Conservation (phyloP, 495 filamentous ascomycete genomes). For the Penicillium silybi region DNA sequence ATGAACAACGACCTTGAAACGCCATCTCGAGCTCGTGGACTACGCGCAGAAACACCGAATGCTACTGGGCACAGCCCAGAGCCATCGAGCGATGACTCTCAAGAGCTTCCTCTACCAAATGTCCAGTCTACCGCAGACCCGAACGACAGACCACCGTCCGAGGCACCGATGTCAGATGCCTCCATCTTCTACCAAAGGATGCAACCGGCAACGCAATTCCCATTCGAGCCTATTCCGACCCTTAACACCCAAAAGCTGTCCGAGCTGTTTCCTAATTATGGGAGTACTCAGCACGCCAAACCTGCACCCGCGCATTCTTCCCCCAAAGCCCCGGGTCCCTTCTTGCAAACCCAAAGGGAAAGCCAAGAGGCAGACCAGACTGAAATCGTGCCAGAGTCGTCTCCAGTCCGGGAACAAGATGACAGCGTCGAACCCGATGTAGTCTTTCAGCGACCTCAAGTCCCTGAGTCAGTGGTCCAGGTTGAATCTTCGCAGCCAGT, state of each 20-base stretch:
- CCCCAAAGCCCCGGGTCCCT: constrained; percentile 6
- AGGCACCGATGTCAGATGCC: constrained; percentile 35
- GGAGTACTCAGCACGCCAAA: constrained; percentile 17
- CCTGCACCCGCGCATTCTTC: neutral
- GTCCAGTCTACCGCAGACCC: constrained; percentile 5
- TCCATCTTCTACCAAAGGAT: constrained; percentile 40
- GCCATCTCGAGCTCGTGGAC: constrained; percentile 6
- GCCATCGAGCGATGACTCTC: constrained; percentile 26
- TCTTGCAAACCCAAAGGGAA: constrained; percentile 23
- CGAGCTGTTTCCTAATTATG: constrained; percentile 39
- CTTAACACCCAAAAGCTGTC: constrained; percentile 42
- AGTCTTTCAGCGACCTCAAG: constrained; percentile 18
- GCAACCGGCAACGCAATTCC: constrained; percentile 41
- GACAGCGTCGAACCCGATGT: constrained; percentile 4
- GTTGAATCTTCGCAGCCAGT: constrained; percentile 45
- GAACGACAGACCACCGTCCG: constrained; percentile 12
- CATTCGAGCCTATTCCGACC: constrained; percentile 39
- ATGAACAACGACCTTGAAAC: constrained; percentile 6
- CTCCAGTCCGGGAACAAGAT: constrained; percentile 24
- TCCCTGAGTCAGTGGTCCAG: constrained; percentile 32
- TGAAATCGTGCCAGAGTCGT: constrained; percentile 43
- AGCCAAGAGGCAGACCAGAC: constrained; percentile 26
- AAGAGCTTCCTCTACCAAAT: constrained; percentile 31
- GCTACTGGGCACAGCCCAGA: constrained; percentile 7
- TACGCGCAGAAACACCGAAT: neutral